A percentile compares a stretch with the other conserved stretches of the same genome.
phyloP scores from a whole-genome alignment of 305 asterid species.

The Ajuga reptans region DNA sequence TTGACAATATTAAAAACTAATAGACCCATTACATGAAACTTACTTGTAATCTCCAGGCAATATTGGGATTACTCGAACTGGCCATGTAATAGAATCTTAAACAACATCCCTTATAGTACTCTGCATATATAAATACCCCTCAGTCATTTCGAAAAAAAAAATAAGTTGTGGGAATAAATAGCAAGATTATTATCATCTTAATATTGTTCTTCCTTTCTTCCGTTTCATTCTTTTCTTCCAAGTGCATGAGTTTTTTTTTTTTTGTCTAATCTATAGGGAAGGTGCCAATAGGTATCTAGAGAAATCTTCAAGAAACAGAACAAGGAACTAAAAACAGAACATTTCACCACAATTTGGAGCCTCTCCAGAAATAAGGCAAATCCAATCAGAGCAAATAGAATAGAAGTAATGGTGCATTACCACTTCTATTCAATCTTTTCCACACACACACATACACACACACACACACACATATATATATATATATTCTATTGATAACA shows the following conservation, averaged over 20 bases:
- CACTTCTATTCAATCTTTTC: background rate
- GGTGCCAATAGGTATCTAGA: background rate
- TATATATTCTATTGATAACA: background rate
- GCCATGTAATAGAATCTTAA: constrained; percentile 97
- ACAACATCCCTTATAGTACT: constrained; percentile 83
- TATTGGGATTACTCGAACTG: constrained; percentile 90
- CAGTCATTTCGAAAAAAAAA: constrained; percentile 9
- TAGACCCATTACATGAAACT: background rate
- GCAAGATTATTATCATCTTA: background rate
- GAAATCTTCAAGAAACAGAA: background rate
- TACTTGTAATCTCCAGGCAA: constrained; percentile 96
- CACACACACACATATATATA: too few species aligned
- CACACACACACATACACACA: too few species aligned
- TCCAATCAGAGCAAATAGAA: background rate
- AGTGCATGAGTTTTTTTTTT: background rate
- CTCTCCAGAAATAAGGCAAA: background rate
- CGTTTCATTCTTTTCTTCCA: background rate
- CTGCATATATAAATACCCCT: constrained; percentile 36
- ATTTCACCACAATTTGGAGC: background rate
- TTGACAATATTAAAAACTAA: constrained; percentile 15
- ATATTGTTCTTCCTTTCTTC: background rate
- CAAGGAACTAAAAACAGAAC: background rate
- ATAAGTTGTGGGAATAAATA: background rate
- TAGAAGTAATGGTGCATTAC: background rate
- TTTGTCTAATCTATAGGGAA: background rate